phyloP scores from a whole-genome alignment of 2,329 filamentous ascomycete genomes.

The Podosphaera xanthii region DNA sequence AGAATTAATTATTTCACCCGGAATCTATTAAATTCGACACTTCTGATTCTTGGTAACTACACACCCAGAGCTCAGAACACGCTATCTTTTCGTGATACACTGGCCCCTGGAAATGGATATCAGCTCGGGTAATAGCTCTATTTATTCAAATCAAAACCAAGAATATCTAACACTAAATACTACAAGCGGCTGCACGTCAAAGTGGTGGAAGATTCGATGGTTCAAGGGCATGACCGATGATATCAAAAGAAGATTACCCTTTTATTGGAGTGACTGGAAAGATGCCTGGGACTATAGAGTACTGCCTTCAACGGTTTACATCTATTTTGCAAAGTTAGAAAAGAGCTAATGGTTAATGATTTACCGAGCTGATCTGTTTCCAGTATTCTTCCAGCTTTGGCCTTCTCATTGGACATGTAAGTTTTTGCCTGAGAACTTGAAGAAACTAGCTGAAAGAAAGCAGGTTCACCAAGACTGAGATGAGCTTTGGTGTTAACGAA shows the following conservation, averaged over 20 bases:
- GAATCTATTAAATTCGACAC: neutral
- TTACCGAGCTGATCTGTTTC: neutral
- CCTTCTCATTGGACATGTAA: constrained; percentile 73
- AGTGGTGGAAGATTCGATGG: constrained; percentile 44
- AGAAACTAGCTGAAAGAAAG: neutral
- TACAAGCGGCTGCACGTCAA: neutral
- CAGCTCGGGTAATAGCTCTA: neutral
- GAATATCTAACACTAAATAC: neutral
- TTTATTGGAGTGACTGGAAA: constrained; percentile 59
- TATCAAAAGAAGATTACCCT: constrained; percentile 49
- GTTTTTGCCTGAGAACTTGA: constrained; percentile 1
- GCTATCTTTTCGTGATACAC: neutral
- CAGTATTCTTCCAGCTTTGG: constrained; percentile 67
- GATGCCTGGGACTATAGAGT: constrained; percentile 86
- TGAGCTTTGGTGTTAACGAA: constrained; percentile 77
- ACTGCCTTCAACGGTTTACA: constrained; percentile 68
- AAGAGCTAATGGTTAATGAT: neutral
- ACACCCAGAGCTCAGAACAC: neutral
- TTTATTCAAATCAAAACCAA: neutral
- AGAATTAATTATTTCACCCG: neutral
- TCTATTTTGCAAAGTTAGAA: constrained; percentile 80
- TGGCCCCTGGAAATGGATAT: neutral
- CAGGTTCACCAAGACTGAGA: constrained; percentile 55
- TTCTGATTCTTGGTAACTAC: too few species aligned
- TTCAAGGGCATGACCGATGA: constrained; percentile 68